Base-by-base conservation (phyloP, 768 basidiomycete species). In the Leccinum uliginosum region DNA sequence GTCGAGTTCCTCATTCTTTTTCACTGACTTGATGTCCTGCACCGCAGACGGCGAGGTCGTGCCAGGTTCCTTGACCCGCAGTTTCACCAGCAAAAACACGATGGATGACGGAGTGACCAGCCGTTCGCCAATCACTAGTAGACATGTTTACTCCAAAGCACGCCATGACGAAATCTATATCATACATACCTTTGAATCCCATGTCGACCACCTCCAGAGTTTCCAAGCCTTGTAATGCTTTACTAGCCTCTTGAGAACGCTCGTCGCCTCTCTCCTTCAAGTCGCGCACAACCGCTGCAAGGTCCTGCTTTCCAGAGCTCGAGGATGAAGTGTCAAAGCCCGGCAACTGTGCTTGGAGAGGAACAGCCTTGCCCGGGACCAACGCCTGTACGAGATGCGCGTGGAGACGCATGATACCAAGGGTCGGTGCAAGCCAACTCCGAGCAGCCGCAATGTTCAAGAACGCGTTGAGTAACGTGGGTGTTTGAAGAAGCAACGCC, bases 61-160 rank as follows among this genome's bases (percentile, higher is more conserved):
- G 3, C 74, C 70, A 21, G 88, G 87, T 6, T 85, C 84, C 23
- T 78, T 73, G 46, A 97, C 65, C 17, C 91, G 87, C 19, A 94
- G 78, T 71, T 94, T 93, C 71, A 96, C 81, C 29, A 90, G 78
- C 40, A 98, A 82, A 66, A 86, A 87, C 24, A 97, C 91, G 60
- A 98, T 88, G 0, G 96, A 85, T 2, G 89, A 88, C 0, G 96
- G 94, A 0, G 91, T 89, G 34, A 98, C 83, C 32, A 88, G 73
- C 15, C 86, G 86, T 73, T 99, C 97, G 53, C 91, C 96, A 58
- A 93, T 90, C 52, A 99, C 94, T 93, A 35, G 14, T 6, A 57
- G 10, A 63, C 10, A 34, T 27, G 48, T 45, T 59, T 44, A 65
- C 51, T 26, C 40, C 47, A 32, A 6, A n/a, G 24, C 5, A 9